Base-by-base conservation (phyloP, 805 yeast species). In the Cyberlindnera mississippiensis region DNA sequence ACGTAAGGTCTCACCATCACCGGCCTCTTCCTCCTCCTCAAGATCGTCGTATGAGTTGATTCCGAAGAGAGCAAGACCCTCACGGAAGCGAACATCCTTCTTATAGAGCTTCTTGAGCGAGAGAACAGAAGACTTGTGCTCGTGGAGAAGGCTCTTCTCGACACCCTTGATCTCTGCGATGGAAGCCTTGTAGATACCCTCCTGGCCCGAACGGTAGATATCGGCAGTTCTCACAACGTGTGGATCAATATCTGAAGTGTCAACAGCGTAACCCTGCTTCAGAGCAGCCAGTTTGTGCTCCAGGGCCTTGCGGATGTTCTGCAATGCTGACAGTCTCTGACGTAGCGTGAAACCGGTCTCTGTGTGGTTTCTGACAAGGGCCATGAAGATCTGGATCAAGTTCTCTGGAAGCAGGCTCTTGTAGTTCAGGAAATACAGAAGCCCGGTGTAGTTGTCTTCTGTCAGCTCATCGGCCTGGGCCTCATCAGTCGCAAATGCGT, bases 291-390 rank as follows among this genome's bases (percentile, higher is more conserved):
- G 48, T 49, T 83, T 82, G 9, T 69, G 56, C 31, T 76, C 78
- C 7, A 82, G 50, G 0, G 88, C 82, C 10, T 61, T 59, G 38
- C 80, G 68, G 34, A 82, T 53, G 40, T 72, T 69, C 44, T 78
- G 75, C 32, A 82, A 52, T 0, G 85, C 87, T 17, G 78, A 76
- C 10, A 83, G 61, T 44, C 69, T 66, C 69, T 78, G 71, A 50
- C 88, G 67, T 17, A 76, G 51, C 2, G 75, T 69, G 30, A 66
- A 60, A 15, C 43, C 51, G 2, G 43, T 43, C 37, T 62, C 66
- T 5, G 14, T 14, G 27, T 72, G 76, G 60, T 72, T 72, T 2
- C 56, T 45, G 3, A 50, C 49, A 17, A 66, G 32, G 33, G 47
- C 58, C 8, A 59, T 47, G 43, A 66, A 68, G 17, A 67, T 36